These are phyloP conservation scores for Trichoderma gracile DNA, from an alignment of 2,329 filamentous ascomycete species.

Conservation along the genomic window DNA sequence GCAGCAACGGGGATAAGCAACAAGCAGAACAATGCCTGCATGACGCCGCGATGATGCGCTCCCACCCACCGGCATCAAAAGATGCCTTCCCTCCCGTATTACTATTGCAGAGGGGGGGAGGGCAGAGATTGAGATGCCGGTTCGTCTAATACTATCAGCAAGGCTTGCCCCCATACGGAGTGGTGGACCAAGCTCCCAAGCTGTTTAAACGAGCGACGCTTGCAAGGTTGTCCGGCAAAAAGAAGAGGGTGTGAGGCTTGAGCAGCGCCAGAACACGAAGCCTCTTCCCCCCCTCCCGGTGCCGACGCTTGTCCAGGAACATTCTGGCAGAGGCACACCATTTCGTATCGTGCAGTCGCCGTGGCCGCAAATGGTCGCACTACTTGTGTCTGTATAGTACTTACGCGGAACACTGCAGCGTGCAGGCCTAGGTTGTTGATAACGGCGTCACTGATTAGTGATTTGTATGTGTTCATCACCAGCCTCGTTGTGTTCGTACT, in stretches of 20 bases:
- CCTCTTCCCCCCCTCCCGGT: neutral
- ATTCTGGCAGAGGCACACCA: slow-evolving; percentile 6
- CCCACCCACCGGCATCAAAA: neutral
- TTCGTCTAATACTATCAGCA: neutral
- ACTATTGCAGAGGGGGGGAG: neutral
- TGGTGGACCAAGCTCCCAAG: neutral
- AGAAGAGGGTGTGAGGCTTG: slow-evolving; percentile 6
- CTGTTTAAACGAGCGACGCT: slow-evolving; percentile 3
- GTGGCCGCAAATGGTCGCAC: slow-evolving; percentile 5
- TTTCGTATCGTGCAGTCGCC: neutral
- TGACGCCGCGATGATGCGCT: neutral
- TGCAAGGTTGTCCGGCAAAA: slow-evolving; percentile 9
- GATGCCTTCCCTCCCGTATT: neutral
- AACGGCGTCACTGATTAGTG: neutral
- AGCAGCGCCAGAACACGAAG: slow-evolving; percentile 15
- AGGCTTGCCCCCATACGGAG: slow-evolving; percentile 3
- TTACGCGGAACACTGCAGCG: neutral
- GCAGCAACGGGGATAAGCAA: neutral
- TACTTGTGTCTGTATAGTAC: neutral
- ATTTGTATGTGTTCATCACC: no score
- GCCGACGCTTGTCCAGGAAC: slow-evolving; percentile 19
- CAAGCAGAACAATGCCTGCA: neutral
- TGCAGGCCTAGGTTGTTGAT: neutral
- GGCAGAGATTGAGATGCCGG: no score
- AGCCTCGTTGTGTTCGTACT: no score